Base-by-base conservation (phyloP, 441 rosid species). In the Erodium trifolium region DNA sequence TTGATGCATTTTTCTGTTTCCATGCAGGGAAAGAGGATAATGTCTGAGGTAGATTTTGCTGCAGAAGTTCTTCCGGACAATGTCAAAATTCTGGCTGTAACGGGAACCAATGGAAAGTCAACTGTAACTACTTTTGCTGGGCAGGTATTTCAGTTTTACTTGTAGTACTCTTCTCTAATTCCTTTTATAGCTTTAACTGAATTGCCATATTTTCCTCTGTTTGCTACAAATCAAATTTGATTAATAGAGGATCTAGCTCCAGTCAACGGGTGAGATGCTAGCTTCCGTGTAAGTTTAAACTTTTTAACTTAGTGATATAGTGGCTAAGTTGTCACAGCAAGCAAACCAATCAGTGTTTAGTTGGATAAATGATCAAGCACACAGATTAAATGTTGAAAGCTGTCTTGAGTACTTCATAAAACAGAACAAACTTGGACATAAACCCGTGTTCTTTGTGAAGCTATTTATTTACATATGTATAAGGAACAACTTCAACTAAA, bases 31-130 rank as follows among this genome's bases (percentile, higher is more conserved):
- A 76, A 73, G 47, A 67, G 4, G 16, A 77, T 76, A 6, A 69
- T 73, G 74, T 79, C 79, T 16, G 79, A 73, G 70, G 69, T 79
- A 73, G 80, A 76, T 68, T 79, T 76, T 71, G 80, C 82, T 9
- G 76, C 74, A 4, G 74, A 79, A 76, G 63, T 69, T 45, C 70
- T 76, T 41, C 77, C 80, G 19, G 47, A 66, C 64, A 69, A 66
- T 35, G 53, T 76, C 47, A 79, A 64, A 70, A 74, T 73, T 67
- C 69, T 79, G 53, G 79, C 79, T 65, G 80, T 79, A 14, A 76
- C 78, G 17, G 79, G 82, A 70, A 79, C 72, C 34, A 79, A 76
- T 73, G 79, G 82, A 49, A 79, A 79, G 74, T 79, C 82, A 67
- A 76, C 80, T 73, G 76, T 71, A 71, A 78, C 75, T 29, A 79